Base-by-base conservation (phyloP, 1,284 basidiomycete genomes). In the Mycosarcoma mackinlayi region DNA sequence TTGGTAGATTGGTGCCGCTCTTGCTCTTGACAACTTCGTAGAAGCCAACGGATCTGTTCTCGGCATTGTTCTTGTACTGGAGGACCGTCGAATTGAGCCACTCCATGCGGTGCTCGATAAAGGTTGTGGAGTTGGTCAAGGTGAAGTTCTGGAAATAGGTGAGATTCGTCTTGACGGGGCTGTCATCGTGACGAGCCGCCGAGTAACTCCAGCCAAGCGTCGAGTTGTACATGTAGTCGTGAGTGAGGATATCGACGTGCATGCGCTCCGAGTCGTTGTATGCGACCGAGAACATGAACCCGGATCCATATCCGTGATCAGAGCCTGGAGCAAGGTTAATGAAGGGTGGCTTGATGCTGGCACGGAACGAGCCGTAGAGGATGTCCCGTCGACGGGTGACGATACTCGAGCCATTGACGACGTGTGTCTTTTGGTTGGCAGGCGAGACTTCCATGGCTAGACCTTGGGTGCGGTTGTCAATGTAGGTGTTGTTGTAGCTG, bases 321-420 rank as follows among this genome's bases (percentile, higher is more conserved):
- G 28, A 46, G 13, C 65, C 54, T 1, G 58, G 65, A 2, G 53
- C 27, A 14, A 45, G 47, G 23, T 61, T 39, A 46, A 68, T 56
- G 33, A 61, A 68, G 5, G 72, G 64, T 46, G 74, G 71, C 44
- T 62, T 58, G 53, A 78, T 42, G 11, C 44, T 59, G 30, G 72
- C 64, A 37, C 76, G 61, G 55, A 78, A 75, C 25, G 73, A 64
- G 11, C 76, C 76, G 46, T 59, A 78, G n/a, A 73, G 73, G 34
- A 78, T 77, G 48, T 78, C 76, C 23, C 75, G 59, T 33, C 76
- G 61, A 25, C 75, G 56, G 6, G 74, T 67, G 21, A 71, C 61
- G 28, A 77, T 53, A 16, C 39, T 61, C 1, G 70, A 67, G 9
- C 75, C 73, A 27, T 71, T 73, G 19, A 70, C 66, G 38, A 61